phyloP scores from a whole-genome alignment of 352 stramenopile genomes.

The Phytophthora constricta region DNA sequence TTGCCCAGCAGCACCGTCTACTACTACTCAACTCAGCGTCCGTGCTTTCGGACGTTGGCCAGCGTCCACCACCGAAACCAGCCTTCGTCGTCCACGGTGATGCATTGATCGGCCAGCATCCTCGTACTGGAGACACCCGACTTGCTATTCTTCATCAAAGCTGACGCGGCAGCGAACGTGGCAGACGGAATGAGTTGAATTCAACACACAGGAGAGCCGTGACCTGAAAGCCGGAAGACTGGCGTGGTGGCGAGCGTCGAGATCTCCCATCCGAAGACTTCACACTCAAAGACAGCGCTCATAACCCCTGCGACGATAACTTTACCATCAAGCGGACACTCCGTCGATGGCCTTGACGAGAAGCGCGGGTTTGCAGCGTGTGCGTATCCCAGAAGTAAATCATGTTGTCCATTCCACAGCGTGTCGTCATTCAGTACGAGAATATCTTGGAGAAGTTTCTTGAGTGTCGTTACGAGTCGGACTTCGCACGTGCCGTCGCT shows the following conservation, averaged over 20 bases:
- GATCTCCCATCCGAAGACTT: slow-evolving; percentile 81
- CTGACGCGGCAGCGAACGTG: slow-evolving; percentile 30
- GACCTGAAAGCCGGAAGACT: slow-evolving; percentile 74
- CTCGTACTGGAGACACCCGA: slow-evolving; percentile 16
- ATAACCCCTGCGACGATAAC: slow-evolving; percentile 73
- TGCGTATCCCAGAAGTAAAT: slow-evolving; percentile 79
- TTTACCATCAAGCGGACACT: slow-evolving; percentile 73
- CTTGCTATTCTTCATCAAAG: slow-evolving; percentile 24
- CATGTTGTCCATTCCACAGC: slow-evolving; percentile 77
- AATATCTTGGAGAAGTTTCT: slow-evolving; percentile 77
- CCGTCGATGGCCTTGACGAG: slow-evolving; percentile 62
- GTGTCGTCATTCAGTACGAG: slow-evolving; percentile 75
- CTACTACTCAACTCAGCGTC: slow-evolving; percentile 58
- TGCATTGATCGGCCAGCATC: slow-evolving; percentile 68
- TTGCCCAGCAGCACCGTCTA: slow-evolving; percentile 58
- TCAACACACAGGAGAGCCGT: slow-evolving; percentile 69
- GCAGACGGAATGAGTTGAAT: slow-evolving; percentile 68
- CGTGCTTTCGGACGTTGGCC: slow-evolving; percentile 66
- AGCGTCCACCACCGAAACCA: slow-evolving; percentile 90
- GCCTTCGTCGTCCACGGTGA: slow-evolving; percentile 81
- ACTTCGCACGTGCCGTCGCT: slow-evolving; percentile 63
- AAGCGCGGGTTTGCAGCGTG: slow-evolving; percentile 51
- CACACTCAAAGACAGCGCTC: slow-evolving; percentile 75
- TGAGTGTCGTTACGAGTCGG: slow-evolving; percentile 56
- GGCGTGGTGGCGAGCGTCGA: slow-evolving; percentile 60